Percentiles rank a stretch among this genome's conserved stretches.
Evolutionary conservation across 345 rosid species (phyloP).

Genomic region (Aurinia saxatilis): DNA sequence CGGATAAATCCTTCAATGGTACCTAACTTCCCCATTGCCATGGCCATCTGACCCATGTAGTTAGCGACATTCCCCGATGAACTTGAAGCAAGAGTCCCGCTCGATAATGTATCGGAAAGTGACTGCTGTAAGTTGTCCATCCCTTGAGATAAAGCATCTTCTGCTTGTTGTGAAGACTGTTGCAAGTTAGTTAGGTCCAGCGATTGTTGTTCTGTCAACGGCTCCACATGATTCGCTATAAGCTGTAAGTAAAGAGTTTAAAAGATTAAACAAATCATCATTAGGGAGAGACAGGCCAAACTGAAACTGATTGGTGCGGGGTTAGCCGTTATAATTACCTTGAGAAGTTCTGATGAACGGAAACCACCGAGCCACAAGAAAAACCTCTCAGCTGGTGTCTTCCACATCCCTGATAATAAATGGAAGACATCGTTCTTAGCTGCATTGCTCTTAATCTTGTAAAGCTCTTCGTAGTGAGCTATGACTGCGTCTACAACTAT

Average conservation of each 20-base stretch:
- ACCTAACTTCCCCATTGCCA: slow-evolving; percentile 98
- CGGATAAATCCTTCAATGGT: slow-evolving; percentile 76
- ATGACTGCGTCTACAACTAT: slow-evolving; percentile 49
- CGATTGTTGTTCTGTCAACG: slow-evolving; percentile 77
- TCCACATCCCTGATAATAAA: slow-evolving; percentile 95
- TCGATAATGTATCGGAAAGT: slow-evolving; percentile 74
- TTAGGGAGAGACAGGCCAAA: too few relatives aligned
- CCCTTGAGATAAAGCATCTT: slow-evolving; percentile 89
- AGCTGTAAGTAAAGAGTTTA: slow-evolving; percentile 56
- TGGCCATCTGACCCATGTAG: slow-evolving; percentile 99
- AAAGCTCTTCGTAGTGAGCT: slow-evolving; percentile 65
- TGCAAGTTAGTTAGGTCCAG: slow-evolving; percentile 58
- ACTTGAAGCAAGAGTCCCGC: slow-evolving; percentile 61
- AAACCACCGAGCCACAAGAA: slow-evolving; percentile 95
- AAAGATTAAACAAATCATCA: too few relatives aligned
- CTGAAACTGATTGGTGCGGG: not conserved
- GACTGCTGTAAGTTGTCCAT: slow-evolving; percentile 93
- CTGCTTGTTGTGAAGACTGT: slow-evolving; percentile 85
- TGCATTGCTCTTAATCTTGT: slow-evolving; percentile 65
- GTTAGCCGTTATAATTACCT: slow-evolving; percentile 30
- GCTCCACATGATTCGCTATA: slow-evolving; percentile 72
- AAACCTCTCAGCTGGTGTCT: slow-evolving; percentile 94
- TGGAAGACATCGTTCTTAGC: slow-evolving; percentile 93
- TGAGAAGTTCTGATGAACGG: slow-evolving; percentile 90
- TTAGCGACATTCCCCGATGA: slow-evolving; percentile 75